Conservation (phyloP, 768 basidiomycete genomes). For the Naganishia friedmannii region DNA sequence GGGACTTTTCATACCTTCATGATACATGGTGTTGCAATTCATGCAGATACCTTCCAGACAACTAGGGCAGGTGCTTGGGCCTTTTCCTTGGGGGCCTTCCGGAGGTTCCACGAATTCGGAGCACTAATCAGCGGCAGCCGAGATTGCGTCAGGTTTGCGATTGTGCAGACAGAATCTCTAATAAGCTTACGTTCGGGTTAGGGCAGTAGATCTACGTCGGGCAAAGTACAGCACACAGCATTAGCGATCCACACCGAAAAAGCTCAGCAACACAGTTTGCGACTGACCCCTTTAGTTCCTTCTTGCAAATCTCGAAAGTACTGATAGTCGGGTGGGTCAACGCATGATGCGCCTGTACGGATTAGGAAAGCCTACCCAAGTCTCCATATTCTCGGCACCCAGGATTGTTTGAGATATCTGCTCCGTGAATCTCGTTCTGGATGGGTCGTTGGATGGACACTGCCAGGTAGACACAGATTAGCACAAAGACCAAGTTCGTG, state of each 20-base stretch:
- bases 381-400: slow-evolving; percentile 1
- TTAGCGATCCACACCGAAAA: neutral
- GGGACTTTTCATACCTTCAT: neutral
- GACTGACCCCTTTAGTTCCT: slow-evolving; percentile 3
- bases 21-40: slow-evolving; percentile 10
- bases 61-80: slow-evolving; percentile 6
- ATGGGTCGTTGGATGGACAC: neutral
- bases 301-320: slow-evolving; percentile 15
- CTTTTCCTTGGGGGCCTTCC: slow-evolving; percentile 10
- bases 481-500: neutral
- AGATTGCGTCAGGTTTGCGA: neutral
- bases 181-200: neutral
- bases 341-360: neutral
- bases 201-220: neutral
- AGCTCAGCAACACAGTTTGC: neutral
- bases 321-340: neutral
- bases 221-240: neutral
- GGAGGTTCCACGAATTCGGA: slow-evolving; percentile 15
- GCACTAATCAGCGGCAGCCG: neutral
- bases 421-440: neutral
- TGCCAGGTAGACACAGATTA: neutral
- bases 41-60: slow-evolving; percentile 12
- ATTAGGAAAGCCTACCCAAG: neutral
- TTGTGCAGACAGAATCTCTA: neutral
- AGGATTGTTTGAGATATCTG: neutral